Base-by-base conservation (phyloP, 805 yeast genomes). In the Yueomyces sinensis region DNA sequence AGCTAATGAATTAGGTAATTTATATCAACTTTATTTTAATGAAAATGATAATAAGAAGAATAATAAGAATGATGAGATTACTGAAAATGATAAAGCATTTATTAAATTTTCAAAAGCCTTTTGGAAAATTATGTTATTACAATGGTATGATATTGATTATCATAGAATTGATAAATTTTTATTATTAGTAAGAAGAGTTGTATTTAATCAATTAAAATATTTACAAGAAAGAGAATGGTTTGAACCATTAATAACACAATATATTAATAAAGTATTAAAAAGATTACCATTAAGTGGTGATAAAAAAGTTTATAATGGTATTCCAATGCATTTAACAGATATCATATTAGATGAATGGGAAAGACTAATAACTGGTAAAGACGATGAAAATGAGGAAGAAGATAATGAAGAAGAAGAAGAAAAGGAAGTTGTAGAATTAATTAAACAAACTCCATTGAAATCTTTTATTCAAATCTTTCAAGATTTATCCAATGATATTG, bases 121-220 rank as follows among this genome's bases (percentile, higher is more conserved):
- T 53, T 91, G 95, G 95, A 59, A 58, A 19, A 70, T 89, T 14
- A 70, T 86, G 47, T 62, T 70, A 39, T 66, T 74, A 37, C 94
- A 91, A 56, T 91, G 97, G 97, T 67, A 73, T 34, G 64, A 66
- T 6, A 70, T 91, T 36, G 97, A 89, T 58, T 78, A 80, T 37
- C 66, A 65, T 72, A 74, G 98, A 61, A 54, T 87, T 36, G 95
- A 91, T 59, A 91, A 91, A 60, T 91, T 69, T 58, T 73, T 82
- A 46, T 59, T 87, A 59, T 62, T 91, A 45, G 69, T 87, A 42
- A 76, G 98, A 65, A 68, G 86, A 49, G 80, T 76, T 6, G 57
- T 83, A 18, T 71, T 74, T 41, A 78, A 74, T 47, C 74, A 71
- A 44, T 63, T 91, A 44, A 65, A 62, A 43, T 69, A 75, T 44